Conservation (phyloP, 2,329 filamentous ascomycete genomes). For the Diplodia corticola region DNA sequence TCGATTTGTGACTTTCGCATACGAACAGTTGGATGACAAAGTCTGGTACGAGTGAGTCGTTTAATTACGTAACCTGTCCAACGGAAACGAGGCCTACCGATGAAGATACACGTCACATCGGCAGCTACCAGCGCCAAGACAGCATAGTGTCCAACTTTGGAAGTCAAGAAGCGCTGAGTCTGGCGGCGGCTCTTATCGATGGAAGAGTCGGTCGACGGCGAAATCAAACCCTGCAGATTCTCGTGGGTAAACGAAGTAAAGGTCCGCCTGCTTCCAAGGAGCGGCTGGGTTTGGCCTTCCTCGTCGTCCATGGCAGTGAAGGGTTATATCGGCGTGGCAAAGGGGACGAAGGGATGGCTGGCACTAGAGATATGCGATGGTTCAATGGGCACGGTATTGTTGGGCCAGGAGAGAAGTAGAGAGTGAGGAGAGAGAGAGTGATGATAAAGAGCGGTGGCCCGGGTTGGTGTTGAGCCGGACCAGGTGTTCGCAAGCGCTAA, state of each 20-base stretch:
- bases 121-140: slow-evolving; percentile 52
- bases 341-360: not conserved
- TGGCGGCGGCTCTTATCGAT: slow-evolving; percentile 25
- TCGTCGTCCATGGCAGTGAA: slow-evolving; percentile 15
- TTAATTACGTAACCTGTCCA: not conserved
- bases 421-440: not conserved
- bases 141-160: slow-evolving; percentile 51
- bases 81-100: slow-evolving; percentile 29
- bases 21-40: slow-evolving; percentile 53
- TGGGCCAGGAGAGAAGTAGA: not conserved
- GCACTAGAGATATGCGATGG: not conserved
- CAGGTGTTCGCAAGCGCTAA: slow-evolving; percentile 5
- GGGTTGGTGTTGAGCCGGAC: slow-evolving; percentile 10
- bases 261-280: slow-evolving; percentile 13
- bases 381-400: not conserved
- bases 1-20: slow-evolving; percentile 44
- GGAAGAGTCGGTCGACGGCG: not conserved
- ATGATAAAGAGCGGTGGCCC: not conserved
- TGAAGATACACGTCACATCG: slow-evolving; percentile 55
- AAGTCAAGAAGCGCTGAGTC: slow-evolving; percentile 44
- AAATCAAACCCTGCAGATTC: not conserved
- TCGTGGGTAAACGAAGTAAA: slow-evolving; percentile 2
- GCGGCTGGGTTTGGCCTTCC: slow-evolving; percentile 14
- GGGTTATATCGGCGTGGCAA: not conserved
- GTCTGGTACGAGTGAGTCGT: slow-evolving; percentile 31